phyloP scores from a whole-genome alignment of 2,329 filamentous ascomycete species.

The Cladosporium colombiae region DNA sequence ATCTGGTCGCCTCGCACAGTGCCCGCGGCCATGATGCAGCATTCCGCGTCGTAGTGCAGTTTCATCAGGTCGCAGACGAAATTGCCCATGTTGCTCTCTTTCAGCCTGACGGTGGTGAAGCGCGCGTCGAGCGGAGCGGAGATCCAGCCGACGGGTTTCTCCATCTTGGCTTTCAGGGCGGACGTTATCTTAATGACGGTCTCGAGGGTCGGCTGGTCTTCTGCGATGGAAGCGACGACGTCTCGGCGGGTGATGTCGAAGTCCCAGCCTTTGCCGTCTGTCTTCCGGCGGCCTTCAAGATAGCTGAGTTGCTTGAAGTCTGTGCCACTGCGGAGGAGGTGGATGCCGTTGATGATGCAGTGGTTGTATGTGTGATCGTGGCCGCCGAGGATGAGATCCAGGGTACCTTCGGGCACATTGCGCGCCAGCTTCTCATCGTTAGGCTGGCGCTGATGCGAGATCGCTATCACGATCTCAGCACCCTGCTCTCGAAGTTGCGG shows the following conservation, averaged over 20 bases:
- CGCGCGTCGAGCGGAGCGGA: conserved; percentile 79
- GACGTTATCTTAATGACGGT: conserved; percentile 70
- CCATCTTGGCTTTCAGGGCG: conserved; percentile 72
- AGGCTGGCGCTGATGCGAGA: conserved; percentile 84
- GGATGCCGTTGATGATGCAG: conserved; percentile 72
- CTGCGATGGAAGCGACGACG: conserved; percentile 66
- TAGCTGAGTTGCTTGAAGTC: conserved; percentile 94
- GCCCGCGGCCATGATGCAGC: conserved; percentile 78
- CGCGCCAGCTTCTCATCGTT: conserved; percentile 85
- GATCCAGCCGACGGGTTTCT: conserved; percentile 82
- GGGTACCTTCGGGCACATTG: conserved; percentile 63
- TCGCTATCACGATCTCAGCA: conserved; percentile 77
- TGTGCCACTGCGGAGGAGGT: conserved; percentile 82
- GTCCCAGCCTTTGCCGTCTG: conserved; percentile 63
- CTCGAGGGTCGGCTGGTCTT: conserved; percentile 61
- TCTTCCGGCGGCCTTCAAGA: conserved; percentile 69
- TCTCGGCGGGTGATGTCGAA: conserved; percentile 77
- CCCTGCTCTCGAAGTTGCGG: conserved; percentile 72
- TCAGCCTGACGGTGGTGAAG: conserved; percentile 76
- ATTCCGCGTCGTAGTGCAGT: conserved; percentile 77
- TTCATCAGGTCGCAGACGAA: conserved; percentile 92
- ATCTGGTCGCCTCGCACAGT: conserved; percentile 88
- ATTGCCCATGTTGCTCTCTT: conserved; percentile 84
- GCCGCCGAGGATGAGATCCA: conserved; percentile 84
- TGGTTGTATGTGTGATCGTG: conserved; percentile 90